Base-by-base conservation (phyloP, 495 filamentous ascomycete genomes). In the Aspergillus saccharolyticus region DNA sequence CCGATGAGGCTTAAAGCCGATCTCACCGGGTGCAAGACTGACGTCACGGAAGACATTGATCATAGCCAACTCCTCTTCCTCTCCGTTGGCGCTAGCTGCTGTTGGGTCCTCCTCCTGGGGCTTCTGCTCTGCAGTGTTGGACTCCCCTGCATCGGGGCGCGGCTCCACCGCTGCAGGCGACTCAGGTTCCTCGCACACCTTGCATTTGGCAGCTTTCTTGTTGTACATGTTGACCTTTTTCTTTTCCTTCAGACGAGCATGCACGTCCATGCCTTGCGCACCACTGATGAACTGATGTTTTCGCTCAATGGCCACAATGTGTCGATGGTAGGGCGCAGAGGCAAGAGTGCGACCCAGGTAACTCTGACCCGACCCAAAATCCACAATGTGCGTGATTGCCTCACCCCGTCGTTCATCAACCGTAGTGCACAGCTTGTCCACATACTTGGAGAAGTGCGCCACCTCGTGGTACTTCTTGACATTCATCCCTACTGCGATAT, bases 321-420 rank as follows among this genome's bases (percentile, higher is more conserved):
- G 83, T 63, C 85, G 85, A 59, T 90, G 88, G 68, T 95, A 96
- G 0, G 92, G 91, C 50, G 85, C 78, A 59, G 85, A 88, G 12
- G 94, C 93, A 45, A 98, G 72, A 1, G 89, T 87, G 44, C 94
- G 83, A 12, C 94, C 92, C 1, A 98, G 83, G 66, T 98, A 98
- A 63, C 94, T 97, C 66, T 97, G 94, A 0, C 94, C 94, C 49
- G 90, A 95, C 20, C 94, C 94, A 70, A 96, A 96, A 70, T 98
- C 94, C 52, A 97, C 84, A 55, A 97, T 82, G 74, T 97, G 92
- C 0, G 90, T 90, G 52, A 96, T 85, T 19, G 77, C 64, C 47
- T 76, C 71, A 21, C 72, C 73, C 22, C 67, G 71, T 59, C 82
- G 78, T 44, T 78, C 70, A 1, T 79, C 71, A 52, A 89, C 83